Evolutionary conservation across 1,139 yeast species (phyloP), one percentile per base, ranked within the genome.

Genomic region (Debaryomyces robertsiae): DNA sequence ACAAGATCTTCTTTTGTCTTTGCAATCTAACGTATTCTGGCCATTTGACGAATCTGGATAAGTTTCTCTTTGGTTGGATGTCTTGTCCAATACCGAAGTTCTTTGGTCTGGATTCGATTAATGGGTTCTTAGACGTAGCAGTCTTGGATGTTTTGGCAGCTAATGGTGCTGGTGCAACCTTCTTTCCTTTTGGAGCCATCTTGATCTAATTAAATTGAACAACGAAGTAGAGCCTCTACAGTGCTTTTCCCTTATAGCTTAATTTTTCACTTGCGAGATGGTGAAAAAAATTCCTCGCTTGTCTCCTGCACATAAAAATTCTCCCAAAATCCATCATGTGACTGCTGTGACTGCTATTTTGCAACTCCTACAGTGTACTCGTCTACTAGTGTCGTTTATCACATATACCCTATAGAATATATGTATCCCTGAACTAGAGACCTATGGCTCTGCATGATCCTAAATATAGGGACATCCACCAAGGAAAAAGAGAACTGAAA

Each of bases 61-160:
- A 82, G 87, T 91, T 86, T 78, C 94, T 84, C 81, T 84, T 88
- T 77, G 96, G 96, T 75, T 91, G 97, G 58, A 90, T 65, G 55
- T 82, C 76, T 79, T 89, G 97, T 65, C 98, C 98, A 63, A 93
- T 84, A 76, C 98, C 98, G 65, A 85, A 91, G 80, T 82, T 85
- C 77, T 85, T 86, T 73, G 97, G 95, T 53, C 90, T 79, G 54
- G 95, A 73, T 69, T 86, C 94, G 61, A 84, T 70, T 71, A 89
- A 77, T 60, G 95, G 95, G 81, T 85, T 85, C 67, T 69, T 68
- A 47, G 74, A 56, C 54, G 66, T 61, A 44, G 65, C 52, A 49
- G 66, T 50, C 65, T 73, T 72, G 43, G 69, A 53, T 53, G 72
- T 49, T 63, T 70, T 66, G 57, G 71, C 55, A 61, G 85, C 79